A percentile compares a stretch with the other conserved stretches of the same genome.
Evolutionary conservation across 192 early-diverging fungal species (phyloP).

Genomic region (Coemansia sp.): DNA sequence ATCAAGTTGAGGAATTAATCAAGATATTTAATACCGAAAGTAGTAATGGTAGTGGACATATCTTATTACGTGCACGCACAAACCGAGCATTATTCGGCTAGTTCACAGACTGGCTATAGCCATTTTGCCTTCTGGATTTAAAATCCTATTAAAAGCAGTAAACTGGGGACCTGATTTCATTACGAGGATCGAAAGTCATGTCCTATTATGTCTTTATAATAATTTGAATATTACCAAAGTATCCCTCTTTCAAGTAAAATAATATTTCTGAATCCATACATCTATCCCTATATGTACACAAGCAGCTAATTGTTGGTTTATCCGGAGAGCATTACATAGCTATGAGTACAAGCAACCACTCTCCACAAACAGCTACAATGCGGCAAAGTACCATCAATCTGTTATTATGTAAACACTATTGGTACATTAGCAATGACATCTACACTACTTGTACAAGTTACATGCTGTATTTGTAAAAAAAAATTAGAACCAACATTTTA

Average conservation of each 20-base stretch:
- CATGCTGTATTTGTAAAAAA: too few relatives aligned
- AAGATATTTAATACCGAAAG: too few relatives aligned
- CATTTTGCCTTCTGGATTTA: background rate
- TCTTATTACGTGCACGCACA: background rate
- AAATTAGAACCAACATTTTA: too few relatives aligned
- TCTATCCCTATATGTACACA: background rate
- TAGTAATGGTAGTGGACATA: background rate
- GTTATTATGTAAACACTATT: slow-evolving; percentile 3
- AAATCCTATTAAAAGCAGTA: slow-evolving; percentile 10
- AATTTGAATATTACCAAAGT: too few relatives aligned
- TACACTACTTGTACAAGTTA: too few relatives aligned
- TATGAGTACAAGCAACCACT: background rate
- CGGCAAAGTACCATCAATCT: background rate
- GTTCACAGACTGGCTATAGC: background rate
- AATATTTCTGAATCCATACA: too few relatives aligned
- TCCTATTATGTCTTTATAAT: too few relatives aligned
- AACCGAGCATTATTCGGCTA: background rate
- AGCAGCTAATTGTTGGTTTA: slow-evolving; percentile 5
- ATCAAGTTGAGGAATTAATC: too few relatives aligned
- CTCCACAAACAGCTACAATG: slow-evolving; percentile 7
- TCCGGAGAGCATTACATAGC: background rate
- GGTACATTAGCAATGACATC: too few relatives aligned
- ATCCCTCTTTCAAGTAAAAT: too few relatives aligned
- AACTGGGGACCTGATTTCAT: background rate
- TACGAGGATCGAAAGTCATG: too few relatives aligned